Evolutionary conservation across 1,139 yeast genomes (phyloP).

Genomic region (Geotrichum bryndzae): DNA sequence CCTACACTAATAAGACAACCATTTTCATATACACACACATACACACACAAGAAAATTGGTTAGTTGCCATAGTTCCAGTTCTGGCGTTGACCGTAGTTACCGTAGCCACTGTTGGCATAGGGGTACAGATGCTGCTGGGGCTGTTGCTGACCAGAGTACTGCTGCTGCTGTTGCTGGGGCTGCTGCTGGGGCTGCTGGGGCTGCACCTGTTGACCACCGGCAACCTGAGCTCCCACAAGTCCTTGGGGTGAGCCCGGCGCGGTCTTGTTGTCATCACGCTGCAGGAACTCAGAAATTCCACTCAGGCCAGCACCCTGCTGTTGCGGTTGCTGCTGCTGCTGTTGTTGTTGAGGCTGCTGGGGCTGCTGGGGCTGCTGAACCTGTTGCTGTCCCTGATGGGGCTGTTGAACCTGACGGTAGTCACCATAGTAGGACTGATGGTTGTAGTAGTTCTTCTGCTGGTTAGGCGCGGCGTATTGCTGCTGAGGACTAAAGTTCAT

Average conservation of each 20-base stretch:
- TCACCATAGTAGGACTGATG: constrained; percentile 27
- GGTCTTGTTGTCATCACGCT: constrained; percentile 28
- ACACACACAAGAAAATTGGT: neutral
- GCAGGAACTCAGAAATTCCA: constrained; percentile 34
- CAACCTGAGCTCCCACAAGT: constrained; percentile 15
- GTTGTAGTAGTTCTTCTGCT: constrained; percentile 28
- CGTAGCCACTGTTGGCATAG: constrained; percentile 29
- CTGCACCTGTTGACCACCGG: constrained; percentile 16
- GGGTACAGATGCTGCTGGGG: constrained; percentile 31
- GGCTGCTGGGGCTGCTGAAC: constrained; percentile 17
- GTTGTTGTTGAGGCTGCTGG: constrained; percentile 21
- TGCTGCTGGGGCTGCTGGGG: constrained; percentile 17
- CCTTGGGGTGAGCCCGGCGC: constrained; percentile 25
- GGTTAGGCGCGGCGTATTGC: constrained; percentile 21
- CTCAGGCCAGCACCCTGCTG: constrained; percentile 22
- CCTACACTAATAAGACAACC: neutral
- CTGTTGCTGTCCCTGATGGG: constrained; percentile 3
- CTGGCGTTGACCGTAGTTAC: constrained; percentile 27
- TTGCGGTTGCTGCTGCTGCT: constrained; percentile 11
- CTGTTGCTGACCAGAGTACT: constrained; percentile 24
- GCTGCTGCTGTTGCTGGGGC: constrained; percentile 16
- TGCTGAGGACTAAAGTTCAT: constrained; percentile 27
- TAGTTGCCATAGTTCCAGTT: constrained; percentile 16
- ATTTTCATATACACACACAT: neutral
- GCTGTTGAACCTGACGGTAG: constrained; percentile 10